Evolutionary conservation across 768 basidiomycete species (phyloP), one percentile per base, ranked within the genome.

Genomic region (Paxillus involutus): DNA sequence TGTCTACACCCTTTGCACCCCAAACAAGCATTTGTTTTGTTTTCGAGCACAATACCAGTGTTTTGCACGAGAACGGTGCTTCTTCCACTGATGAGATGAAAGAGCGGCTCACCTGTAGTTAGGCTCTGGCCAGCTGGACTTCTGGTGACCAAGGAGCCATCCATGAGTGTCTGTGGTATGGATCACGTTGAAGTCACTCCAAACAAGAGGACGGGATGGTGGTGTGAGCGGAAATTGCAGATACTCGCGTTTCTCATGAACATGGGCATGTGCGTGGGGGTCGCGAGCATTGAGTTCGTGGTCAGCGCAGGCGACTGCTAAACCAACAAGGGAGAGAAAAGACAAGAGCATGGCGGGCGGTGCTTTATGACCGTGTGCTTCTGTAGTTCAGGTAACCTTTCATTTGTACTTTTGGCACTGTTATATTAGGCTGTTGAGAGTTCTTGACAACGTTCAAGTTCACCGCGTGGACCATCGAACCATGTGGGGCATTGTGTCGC

Each of bases 111-210:
- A 80, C 79, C 80, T 81, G 68, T 88, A 91, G 65, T 88, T 85
- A 0, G 89, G 88, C 61, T 93, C 90, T 0, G 89, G 89, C 63
- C 79, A 83, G 3, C 78, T 79, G 3, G 73, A 16, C 62, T 91
- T 87, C 61, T 91, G 89, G 72, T 96, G 93, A 1, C 93, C 93
- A 36, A 93, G 77, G 4, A 95, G 74, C 87, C 87, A 88, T 26
- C 87, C 83, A 72, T 89, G 86, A 37, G 82, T 89, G 68, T 94
- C 92, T 0, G 94, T 94, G 3, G 91, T 94, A 62, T 87, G 84
- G 44, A 94, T 78, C 62, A 94, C 80, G 65, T 95, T 95, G 65
- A 95, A 78, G 63, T 94, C 91, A n/a, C 87, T 84, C 94, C 93
- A 94, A 48, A 82, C 80, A 13, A 96, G 77, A 21, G 82, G 80